Conservation (phyloP, 495 filamentous ascomycete genomes). For the Daldinia bambusicola region DNA sequence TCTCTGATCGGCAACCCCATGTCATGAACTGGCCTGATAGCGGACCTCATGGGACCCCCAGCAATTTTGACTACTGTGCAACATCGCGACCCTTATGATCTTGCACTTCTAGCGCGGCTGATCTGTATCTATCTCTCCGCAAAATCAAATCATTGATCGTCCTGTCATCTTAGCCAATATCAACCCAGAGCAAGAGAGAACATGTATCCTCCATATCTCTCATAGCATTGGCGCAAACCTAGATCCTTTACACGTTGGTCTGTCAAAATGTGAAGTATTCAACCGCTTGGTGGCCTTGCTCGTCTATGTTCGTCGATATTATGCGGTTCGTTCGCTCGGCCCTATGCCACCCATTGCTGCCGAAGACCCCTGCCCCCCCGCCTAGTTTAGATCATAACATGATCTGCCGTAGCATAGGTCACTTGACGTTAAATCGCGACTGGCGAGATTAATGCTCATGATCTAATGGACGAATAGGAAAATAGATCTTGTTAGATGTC, state of each 20-base stretch:
- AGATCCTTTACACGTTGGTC: constrained; percentile 21
- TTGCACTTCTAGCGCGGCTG: constrained; percentile 21
- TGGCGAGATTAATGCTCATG: constrained; percentile 16
- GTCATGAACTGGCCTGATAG: constrained; percentile 3
- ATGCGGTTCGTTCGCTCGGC: constrained; percentile 33
- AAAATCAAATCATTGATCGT: constrained; percentile 4
- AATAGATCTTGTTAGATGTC: constrained; percentile 28
- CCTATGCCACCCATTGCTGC: constrained; percentile 35
- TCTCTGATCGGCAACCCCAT: constrained; percentile 23
- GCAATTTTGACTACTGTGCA: constrained; percentile 31
- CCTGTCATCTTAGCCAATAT: constrained; percentile 1
- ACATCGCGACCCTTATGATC: constrained; percentile 15
- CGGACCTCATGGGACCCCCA: constrained; percentile 24
- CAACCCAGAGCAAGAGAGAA: neutral
- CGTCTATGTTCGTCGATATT: constrained; percentile 4
- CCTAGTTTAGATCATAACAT: constrained; percentile 19
- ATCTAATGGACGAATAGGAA: constrained; percentile 27
- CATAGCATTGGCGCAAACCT: constrained; percentile 9
- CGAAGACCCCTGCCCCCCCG: constrained; percentile 27
- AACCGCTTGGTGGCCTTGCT: constrained; percentile 27
- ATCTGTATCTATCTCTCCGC: constrained; percentile 9
- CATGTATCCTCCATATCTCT: neutral
- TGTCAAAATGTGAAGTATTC: constrained; percentile 32
- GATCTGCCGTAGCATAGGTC: constrained; percentile 26
- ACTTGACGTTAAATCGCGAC: constrained; percentile 29